phyloP scores from a whole-genome alignment of 192 early-diverging fungal species.

The Coemansia sp. region DNA sequence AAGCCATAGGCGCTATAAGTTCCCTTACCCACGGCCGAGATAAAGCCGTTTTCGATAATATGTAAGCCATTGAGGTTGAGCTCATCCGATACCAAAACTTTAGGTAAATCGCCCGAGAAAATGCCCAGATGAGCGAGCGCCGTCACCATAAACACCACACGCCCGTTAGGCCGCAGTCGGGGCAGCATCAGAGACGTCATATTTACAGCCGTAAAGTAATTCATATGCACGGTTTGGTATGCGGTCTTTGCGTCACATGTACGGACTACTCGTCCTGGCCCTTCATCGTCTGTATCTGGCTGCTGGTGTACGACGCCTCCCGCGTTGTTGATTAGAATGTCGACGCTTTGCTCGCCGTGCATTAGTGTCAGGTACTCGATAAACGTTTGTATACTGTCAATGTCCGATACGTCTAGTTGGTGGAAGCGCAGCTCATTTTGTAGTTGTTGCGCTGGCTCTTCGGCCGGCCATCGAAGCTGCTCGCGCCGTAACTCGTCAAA shows the following conservation, averaged over 20 bases:
- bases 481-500: conserved; percentile 47
- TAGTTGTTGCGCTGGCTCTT: not conserved
- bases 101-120: conserved; percentile 48
- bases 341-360: conserved; percentile 46
- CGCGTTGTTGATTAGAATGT: conserved; percentile 50
- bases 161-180: conserved; percentile 26
- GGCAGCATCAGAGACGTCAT: conserved; percentile 36
- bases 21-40: conserved; percentile 46
- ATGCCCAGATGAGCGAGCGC: conserved; percentile 52
- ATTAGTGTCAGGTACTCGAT: conserved; percentile 42
- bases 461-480: conserved; percentile 14
- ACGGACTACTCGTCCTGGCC: conserved; percentile 11
- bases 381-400: conserved; percentile 28
- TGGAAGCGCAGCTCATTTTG: conserved; percentile 50
- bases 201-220: conserved; percentile 45
- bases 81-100: conserved; percentile 40
- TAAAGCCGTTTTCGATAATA: conserved; percentile 51
- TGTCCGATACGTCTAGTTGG: conserved; percentile 44
- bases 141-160: conserved; percentile 45
- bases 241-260: conserved; percentile 37
- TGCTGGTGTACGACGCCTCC: conserved; percentile 29
- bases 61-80: conserved; percentile 33
- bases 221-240: conserved; percentile 31
- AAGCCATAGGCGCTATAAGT: conserved; percentile 40
- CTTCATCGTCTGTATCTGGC: not conserved